These are phyloP conservation scores for Pistacia vera DNA, from an alignment of 345 rosid genomes.

Conservation along the genomic window DNA sequence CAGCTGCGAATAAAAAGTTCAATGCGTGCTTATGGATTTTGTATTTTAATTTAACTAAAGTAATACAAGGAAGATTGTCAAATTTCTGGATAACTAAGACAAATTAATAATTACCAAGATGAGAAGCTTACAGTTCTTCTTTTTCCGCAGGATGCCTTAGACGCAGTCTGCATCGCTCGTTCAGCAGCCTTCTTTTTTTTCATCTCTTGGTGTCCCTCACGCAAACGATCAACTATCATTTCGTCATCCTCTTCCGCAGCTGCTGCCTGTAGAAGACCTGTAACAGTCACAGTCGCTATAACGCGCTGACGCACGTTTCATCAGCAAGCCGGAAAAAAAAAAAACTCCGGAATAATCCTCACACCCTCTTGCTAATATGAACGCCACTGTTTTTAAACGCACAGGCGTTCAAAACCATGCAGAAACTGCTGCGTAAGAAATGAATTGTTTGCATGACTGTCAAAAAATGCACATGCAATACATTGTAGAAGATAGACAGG, in stretches of 20 bases:
- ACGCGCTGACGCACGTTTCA: too few species aligned
- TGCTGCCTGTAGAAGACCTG: constrained; percentile 43
- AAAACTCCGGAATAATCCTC: too few species aligned
- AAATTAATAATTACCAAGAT: neutral
- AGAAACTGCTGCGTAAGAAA: neutral
- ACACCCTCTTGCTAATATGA: too few species aligned
- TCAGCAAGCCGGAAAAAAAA: neutral
- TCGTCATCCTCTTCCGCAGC: constrained; percentile 51
- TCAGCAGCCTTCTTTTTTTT: constrained; percentile 90
- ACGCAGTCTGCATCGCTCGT: constrained; percentile 67
- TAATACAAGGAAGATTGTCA: neutral
- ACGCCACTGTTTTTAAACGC: too few species aligned
- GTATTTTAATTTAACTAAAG: constrained; percentile 3
- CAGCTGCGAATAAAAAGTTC: constrained; percentile 43
- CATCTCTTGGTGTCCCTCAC: constrained; percentile 87
- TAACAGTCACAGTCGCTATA: too few species aligned
- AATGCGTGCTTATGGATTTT: neutral
- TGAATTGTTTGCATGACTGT: neutral
- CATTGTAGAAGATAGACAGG: too few species aligned
- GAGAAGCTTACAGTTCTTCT: constrained; percentile 54
- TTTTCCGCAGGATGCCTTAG: constrained; percentile 55
- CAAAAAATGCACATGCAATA: too few species aligned
- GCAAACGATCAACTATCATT: constrained; percentile 82
- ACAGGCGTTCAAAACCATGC: neutral
- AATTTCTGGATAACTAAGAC: neutral